Evolutionary conservation across 179 eudicot species (phyloP), one percentile per base, ranked within the genome.

Genomic region (Heliamphora pulchella): DNA sequence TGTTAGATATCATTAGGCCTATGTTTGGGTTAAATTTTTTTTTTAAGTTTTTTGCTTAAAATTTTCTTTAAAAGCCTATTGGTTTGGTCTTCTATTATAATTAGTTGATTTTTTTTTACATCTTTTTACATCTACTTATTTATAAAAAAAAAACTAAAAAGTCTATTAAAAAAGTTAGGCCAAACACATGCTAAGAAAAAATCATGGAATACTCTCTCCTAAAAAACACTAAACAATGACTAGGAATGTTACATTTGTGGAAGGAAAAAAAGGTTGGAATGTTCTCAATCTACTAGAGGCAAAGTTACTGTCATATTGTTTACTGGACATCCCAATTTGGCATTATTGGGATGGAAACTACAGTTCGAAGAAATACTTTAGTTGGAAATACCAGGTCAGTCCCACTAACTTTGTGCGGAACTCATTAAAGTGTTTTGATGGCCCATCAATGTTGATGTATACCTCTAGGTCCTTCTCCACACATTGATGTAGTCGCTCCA

Each of bases 331-430:
- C 17, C 48, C 15, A 8, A 39, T 66, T 66, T 66, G 8, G 15
- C 5, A 66, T 39, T n/a, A 15, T 22, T 70, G 10, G 57, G 18
- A 5, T 6, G n/a, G 20, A 74, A 17, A 5, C 46, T 15, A 4
- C 44, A 14, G 10, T 31, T 0, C 4, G 0, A 58, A 57, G 5
- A n/a, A 17, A 17, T 17, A 51, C 6, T n/a, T 4, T 46, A 41
- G 7, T 47, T 20, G 55, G 8, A 62, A 50, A 17, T 75, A 88
- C 91, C 91, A 85, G 72, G 91, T 88, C 78, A 88, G 79, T 50
- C 91, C 91, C 44, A 89, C 89, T 31, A 88, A 74, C 84, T 88
- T 88, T 75, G 87, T 87, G 41, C 91, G 86, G 78, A 88, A 88
- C 67, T 86, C 91, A 79, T 87, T 88, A 72, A 88, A 88, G 22